These are phyloP conservation scores for Recurvomyces mirabilis DNA, from an alignment of 495 filamentous ascomycete genomes.

Conservation along the genomic window DNA sequence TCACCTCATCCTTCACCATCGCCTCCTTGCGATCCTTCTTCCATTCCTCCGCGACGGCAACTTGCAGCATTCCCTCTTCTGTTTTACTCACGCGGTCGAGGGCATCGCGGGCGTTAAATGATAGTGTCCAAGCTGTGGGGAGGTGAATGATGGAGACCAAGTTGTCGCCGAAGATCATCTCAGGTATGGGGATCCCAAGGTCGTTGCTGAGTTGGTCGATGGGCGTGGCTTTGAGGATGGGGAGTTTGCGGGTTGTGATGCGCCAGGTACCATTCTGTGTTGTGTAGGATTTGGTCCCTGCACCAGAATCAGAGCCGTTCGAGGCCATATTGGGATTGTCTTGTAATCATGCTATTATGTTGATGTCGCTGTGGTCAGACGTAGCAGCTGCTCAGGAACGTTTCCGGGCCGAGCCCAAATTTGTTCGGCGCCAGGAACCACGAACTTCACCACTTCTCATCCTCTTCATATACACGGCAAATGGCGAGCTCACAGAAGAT, in stretches of 20 bases:
- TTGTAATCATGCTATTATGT: too few species aligned
- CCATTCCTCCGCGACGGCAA: constrained; percentile 87
- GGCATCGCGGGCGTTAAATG: constrained; percentile 76
- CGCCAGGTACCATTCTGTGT: constrained; percentile 37
- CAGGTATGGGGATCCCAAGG: constrained; percentile 76
- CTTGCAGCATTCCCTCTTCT: constrained; percentile 74
- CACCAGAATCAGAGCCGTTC: not conserved
- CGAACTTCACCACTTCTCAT: too few species aligned
- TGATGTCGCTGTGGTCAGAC: too few species aligned
- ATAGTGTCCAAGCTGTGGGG: constrained; percentile 57
- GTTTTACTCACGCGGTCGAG: constrained; percentile 90
- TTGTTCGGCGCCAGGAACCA: too few species aligned
- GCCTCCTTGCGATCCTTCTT: constrained; percentile 64
- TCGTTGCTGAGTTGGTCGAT: constrained; percentile 75
- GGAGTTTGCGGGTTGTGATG: constrained; percentile 70
- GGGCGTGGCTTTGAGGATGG: constrained; percentile 80
- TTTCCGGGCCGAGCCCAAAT: too few species aligned
- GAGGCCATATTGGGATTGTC: constrained; percentile 1
- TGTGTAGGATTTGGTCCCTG: not conserved
- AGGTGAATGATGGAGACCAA: constrained; percentile 59
- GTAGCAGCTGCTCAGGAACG: too few species aligned
- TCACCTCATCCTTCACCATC: constrained; percentile 84
- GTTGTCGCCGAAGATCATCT: constrained; percentile 99
- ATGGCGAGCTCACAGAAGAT: constrained; percentile 6
- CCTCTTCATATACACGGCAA: too few species aligned